These are phyloP conservation scores for Metschnikowia drakensbergensis DNA, from an alignment of 805 yeast genomes.

Conservation along the genomic window DNA sequence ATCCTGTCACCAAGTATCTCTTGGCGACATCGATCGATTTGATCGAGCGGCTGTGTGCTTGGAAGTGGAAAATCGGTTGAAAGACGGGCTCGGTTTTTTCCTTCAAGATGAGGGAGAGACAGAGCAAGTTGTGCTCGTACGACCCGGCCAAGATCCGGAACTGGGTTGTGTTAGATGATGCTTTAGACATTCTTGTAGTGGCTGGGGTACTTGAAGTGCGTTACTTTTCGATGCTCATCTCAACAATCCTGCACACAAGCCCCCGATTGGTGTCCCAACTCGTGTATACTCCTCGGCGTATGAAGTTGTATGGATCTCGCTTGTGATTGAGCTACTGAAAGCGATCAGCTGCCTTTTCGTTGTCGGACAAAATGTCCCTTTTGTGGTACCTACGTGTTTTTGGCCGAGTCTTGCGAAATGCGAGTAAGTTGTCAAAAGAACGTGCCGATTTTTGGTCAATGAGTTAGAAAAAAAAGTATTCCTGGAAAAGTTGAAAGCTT, in stretches of 20 bases:
- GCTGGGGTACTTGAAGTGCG: not conserved
- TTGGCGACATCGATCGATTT: slow-evolving; percentile 79
- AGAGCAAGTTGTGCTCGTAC: slow-evolving; percentile 86
- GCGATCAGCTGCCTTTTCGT: too few species aligned
- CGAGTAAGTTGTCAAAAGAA: too few species aligned
- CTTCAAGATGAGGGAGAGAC: slow-evolving; percentile 71
- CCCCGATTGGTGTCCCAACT: too few species aligned
- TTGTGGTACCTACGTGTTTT: too few species aligned
- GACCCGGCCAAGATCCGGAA: slow-evolving; percentile 91
- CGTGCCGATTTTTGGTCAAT: too few species aligned
- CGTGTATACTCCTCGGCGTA: too few species aligned
- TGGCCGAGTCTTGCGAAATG: too few species aligned
- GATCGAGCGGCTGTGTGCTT: slow-evolving; percentile 88
- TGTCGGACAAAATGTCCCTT: too few species aligned
- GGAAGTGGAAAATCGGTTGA: slow-evolving; percentile 92
- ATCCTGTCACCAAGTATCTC: slow-evolving; percentile 86
- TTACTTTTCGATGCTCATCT: slow-evolving; percentile 8
- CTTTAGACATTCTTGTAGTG: slow-evolving; percentile 9
- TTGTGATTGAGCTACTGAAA: too few species aligned
- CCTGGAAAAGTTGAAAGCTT: too few species aligned
- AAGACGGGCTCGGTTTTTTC: slow-evolving; percentile 51
- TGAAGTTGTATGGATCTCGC: too few species aligned
- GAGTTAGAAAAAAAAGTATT: too few species aligned
- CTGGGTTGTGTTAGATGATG: slow-evolving; percentile 21
- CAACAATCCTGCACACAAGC: not conserved